phyloP scores from a whole-genome alignment of 441 rosid species.

The Macaranga tanarius region DNA sequence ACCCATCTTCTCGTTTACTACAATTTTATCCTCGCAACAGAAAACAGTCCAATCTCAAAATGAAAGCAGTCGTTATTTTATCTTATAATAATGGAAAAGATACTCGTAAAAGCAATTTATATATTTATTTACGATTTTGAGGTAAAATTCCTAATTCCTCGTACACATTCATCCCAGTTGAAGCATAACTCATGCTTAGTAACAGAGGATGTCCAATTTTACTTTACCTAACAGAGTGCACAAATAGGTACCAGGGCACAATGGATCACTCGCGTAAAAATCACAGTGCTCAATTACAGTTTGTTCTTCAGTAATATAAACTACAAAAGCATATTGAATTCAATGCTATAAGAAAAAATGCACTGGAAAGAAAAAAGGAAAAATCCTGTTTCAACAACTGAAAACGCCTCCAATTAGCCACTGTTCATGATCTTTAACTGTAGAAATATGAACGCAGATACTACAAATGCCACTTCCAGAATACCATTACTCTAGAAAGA shows the following conservation, averaged over 20 bases:
- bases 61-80: too few species aligned
- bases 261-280: not conserved
- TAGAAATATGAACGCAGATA: conserved; percentile 21
- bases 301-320: not conserved
- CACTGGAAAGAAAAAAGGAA: not conserved
- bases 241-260: not conserved
- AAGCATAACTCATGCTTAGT: too few species aligned
- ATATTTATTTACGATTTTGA: too few species aligned
- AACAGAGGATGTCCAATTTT: too few species aligned
- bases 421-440: conserved; percentile 19
- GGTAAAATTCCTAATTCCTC: too few species aligned
- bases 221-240: not conserved
- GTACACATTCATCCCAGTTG: too few species aligned
- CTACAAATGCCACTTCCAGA: conserved; percentile 11
- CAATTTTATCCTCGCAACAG: too few species aligned
- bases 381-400: conserved; percentile 16
- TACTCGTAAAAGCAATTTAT: too few species aligned
- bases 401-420: conserved; percentile 14
- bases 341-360: conserved; percentile 3
- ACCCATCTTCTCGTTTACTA: too few species aligned
- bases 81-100: too few species aligned
- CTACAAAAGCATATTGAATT: not conserved
- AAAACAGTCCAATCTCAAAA: too few species aligned
- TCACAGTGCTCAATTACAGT: conserved; percentile 11
- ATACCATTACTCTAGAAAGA: conserved; percentile 9